Evolutionary conservation across 768 basidiomycete species (phyloP).

Genomic region (Vararia minispora): DNA sequence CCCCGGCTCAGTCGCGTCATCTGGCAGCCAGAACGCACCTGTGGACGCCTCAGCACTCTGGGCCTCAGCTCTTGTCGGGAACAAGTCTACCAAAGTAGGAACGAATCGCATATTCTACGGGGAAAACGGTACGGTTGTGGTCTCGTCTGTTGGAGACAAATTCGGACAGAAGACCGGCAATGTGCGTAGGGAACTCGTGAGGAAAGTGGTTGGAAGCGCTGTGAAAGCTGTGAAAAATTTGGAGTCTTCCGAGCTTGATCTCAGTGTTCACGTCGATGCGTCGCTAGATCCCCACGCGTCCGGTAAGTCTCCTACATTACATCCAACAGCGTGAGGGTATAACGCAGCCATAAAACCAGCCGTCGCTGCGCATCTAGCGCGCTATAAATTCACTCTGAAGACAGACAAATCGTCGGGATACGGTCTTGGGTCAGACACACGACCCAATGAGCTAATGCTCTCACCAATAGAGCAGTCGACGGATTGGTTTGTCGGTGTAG

Average conservation of each 20-base stretch:
- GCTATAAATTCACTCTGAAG: constrained; percentile 71
- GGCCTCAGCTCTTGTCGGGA: constrained; percentile 33
- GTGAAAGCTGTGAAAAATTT: constrained; percentile 56
- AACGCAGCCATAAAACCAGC: too few species aligned
- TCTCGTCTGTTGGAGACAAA: constrained; percentile 48
- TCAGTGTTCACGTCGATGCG: constrained; percentile 47
- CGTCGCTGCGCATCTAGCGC: constrained; percentile 65
- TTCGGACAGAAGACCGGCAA: constrained; percentile 34
- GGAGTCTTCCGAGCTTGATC: constrained; percentile 44
- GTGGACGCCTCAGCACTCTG: constrained; percentile 41
- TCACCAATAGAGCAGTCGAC: constrained; percentile 35
- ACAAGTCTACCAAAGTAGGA: constrained; percentile 40
- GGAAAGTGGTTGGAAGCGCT: constrained; percentile 61
- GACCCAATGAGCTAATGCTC: too few species aligned
- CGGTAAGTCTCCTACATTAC: constrained; percentile 32
- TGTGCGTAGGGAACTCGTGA: constrained; percentile 50
- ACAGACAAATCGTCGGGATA: too few species aligned
- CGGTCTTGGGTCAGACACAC: too few species aligned
- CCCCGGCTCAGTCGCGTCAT: constrained; percentile 25
- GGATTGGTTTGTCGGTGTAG: constrained; percentile 63
- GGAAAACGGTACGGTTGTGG: constrained; percentile 30
- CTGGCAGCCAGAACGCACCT: constrained; percentile 20
- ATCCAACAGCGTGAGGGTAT: not conserved
- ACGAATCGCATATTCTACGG: constrained; percentile 53
- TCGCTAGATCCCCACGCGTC: constrained; percentile 66